phyloP scores from a whole-genome alignment of 345 rosid species.

The Noccaea caerulescens region DNA sequence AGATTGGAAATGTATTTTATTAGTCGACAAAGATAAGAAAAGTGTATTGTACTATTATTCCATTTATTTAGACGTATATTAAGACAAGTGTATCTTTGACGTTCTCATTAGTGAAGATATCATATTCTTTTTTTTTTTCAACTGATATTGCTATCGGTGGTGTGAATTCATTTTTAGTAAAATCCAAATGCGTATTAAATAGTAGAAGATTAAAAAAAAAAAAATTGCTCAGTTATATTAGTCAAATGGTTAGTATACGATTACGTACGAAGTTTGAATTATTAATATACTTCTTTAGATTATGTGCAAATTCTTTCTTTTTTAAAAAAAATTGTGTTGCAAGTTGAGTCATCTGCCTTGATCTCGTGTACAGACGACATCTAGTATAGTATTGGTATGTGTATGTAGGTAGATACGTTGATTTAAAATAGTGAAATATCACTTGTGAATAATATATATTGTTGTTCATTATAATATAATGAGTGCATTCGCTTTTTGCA shows the following conservation, averaged over 20 bases:
- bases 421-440: not conserved
- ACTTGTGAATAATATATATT: not conserved
- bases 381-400: too few species aligned
- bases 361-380: not conserved
- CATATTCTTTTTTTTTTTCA: not conserved
- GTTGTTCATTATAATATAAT: not conserved
- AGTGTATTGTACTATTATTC: too few species aligned
- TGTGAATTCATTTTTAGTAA: not conserved
- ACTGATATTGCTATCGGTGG: not conserved
- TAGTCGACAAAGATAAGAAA: too few species aligned
- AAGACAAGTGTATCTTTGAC: not conserved
- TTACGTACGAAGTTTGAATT: not conserved
- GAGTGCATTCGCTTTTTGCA: not conserved
- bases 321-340: not conserved
- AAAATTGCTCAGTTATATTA: not conserved
- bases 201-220: not conserved
- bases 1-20: not conserved
- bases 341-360: conserved; percentile 12
- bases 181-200: conserved; percentile 1
- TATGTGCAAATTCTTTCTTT: not conserved
- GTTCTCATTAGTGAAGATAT: not conserved
- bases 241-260: not conserved
- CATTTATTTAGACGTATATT: not conserved
- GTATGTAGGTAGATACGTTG: not conserved
- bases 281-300: not conserved